Base-by-base conservation (phyloP, 2,329 filamentous ascomycete genomes). In the Ophiostoma himal-ulmi region DNA sequence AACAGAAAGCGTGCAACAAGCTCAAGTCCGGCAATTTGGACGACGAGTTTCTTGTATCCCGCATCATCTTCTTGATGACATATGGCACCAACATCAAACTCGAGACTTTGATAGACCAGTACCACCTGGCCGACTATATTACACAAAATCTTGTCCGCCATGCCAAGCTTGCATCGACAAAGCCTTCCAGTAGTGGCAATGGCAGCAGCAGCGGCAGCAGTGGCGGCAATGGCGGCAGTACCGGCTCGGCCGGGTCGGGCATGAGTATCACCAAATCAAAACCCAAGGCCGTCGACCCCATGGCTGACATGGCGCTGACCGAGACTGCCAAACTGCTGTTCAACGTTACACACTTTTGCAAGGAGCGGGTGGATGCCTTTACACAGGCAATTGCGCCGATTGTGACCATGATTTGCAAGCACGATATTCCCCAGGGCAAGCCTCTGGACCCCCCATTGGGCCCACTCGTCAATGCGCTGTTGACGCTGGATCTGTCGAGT, bases 301-400 rank as follows among this genome's bases (percentile, higher is more conserved):
- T 94, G 84, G 88, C 91, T 73, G 88, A 91, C 71, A 88, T 94
- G 87, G 93, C 94, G 0, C 83, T 98, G 52, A 84, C 84, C 10
- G 94, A 98, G 78, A 94, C 91, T 0, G 82, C 95, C 68, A 97
- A 96, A 77, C 84, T 98, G 57, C 81, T 96, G 68, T 98, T 96
- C 83, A 97, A 97, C 78, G 83, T 97, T 69, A 91, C 91, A 1
- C 89, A 94, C 75, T 88, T 89, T 76, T 90, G 89, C 74, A 87
- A 88, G 4, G 83, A 89, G 60, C 83, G 89, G 36, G 80, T 81
- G 5, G 78, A 82, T 0, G 80, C 83, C 0, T 96, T 97, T 76
- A 87, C 87, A 1, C 81, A 85, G 30, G 88, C 90, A 2, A 84
- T 96, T 60, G 85, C 88, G 13, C 84, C 88, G 71, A 86, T 98